Conservation (phyloP, 2,329 filamentous ascomycete species). For the Huntiella bhutanensis region DNA sequence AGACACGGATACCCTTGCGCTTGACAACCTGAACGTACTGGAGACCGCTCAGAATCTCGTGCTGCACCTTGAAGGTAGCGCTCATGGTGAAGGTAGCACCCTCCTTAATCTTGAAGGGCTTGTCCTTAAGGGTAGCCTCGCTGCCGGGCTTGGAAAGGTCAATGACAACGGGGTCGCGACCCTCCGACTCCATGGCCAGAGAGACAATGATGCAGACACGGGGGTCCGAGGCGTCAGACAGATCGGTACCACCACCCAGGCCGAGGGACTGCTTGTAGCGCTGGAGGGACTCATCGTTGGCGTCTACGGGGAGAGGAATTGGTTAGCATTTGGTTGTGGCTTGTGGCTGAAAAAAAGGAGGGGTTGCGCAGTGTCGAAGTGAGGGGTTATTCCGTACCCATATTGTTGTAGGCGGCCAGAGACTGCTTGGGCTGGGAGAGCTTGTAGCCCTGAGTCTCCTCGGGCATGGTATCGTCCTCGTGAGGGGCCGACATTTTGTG, state of each 20-base stretch:
- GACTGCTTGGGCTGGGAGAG: slow-evolving; percentile 94
- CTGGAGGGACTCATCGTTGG: slow-evolving; percentile 79
- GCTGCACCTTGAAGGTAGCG: slow-evolving; percentile 85
- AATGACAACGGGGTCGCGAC: slow-evolving; percentile 70
- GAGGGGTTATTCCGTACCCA: slow-evolving; percentile 37
- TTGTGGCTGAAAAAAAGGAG: too few relatives aligned
- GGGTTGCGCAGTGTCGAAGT: not conserved
- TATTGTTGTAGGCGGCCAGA: slow-evolving; percentile 79
- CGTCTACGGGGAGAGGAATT: slow-evolving; percentile 24
- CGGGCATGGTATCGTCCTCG: slow-evolving; percentile 66
- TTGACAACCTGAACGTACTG: slow-evolving; percentile 94
- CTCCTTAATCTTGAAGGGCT: slow-evolving; percentile 97
- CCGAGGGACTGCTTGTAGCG: slow-evolving; percentile 96
- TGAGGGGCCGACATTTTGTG: slow-evolving; percentile 27
- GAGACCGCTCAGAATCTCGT: slow-evolving; percentile 83
- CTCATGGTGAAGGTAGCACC: slow-evolving; percentile 87
- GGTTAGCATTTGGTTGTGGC: slow-evolving; percentile 1
- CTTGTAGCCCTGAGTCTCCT: slow-evolving; percentile 92
- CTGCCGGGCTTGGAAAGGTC: slow-evolving; percentile 61
- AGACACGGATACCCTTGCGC: slow-evolving; percentile 66
- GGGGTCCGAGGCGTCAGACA: slow-evolving; percentile 61
- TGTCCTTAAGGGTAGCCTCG: slow-evolving; percentile 61
- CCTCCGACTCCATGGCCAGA: slow-evolving; percentile 70
- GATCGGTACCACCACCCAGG: slow-evolving; percentile 52
- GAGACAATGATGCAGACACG: slow-evolving; percentile 87